phyloP scores from a whole-genome alignment of 164 flowering plant species.

The Magnolia officinalis region DNA sequence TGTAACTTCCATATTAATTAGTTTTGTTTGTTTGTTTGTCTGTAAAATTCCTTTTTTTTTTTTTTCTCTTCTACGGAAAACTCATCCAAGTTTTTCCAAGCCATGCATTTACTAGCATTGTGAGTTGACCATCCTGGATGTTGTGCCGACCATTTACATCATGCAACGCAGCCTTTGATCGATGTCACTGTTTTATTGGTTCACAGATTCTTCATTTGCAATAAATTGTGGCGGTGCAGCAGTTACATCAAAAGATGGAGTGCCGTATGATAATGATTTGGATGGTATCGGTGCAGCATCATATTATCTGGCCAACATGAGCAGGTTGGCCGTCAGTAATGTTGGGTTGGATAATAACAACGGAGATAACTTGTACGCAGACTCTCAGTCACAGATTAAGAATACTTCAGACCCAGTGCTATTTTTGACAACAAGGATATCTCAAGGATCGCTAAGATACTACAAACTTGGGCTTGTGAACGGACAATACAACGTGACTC shows the following conservation, averaged over 20 bases:
- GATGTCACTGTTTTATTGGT: not conserved
- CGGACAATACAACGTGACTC: constrained; percentile 63
- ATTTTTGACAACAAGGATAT: constrained; percentile 60
- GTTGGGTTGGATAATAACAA: constrained; percentile 44
- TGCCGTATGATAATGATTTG: constrained; percentile 48
- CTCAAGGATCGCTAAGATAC: constrained; percentile 74
- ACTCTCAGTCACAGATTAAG: constrained; percentile 32
- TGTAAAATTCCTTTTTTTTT: too few species aligned
- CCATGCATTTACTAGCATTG: too few species aligned
- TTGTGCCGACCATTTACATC: too few species aligned
- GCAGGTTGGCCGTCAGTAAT: constrained; percentile 77
- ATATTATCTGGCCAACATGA: constrained; percentile 38
- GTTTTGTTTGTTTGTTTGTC: too few species aligned
- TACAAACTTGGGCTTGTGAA: constrained; percentile 82
- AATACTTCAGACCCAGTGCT: constrained; percentile 55
- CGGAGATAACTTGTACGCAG: constrained; percentile 29
- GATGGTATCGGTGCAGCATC: constrained; percentile 63
- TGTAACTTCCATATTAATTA: too few species aligned
- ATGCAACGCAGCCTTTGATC: too few species aligned
- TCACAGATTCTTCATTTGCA: constrained; percentile 61
- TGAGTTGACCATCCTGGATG: too few species aligned
- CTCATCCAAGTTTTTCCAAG: too few species aligned
- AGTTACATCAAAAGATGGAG: constrained; percentile 31
- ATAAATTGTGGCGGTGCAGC: constrained; percentile 72
- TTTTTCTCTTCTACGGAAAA: too few species aligned